Evolutionary conservation across 495 filamentous ascomycete genomes (phyloP).

Genomic region (Hyaloscypha variabilis): DNA sequence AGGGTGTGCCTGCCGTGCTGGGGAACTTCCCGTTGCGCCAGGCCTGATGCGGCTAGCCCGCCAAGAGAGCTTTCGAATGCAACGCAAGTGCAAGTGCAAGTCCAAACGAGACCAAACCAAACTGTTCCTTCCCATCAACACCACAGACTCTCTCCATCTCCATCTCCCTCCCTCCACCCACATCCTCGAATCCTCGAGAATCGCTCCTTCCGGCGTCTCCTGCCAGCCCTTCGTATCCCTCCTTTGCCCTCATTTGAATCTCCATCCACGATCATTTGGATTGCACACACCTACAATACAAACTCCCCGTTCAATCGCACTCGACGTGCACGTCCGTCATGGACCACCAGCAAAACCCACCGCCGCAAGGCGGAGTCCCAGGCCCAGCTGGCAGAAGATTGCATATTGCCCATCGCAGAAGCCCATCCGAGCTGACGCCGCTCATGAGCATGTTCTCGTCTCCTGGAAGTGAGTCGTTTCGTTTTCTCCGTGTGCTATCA

Average conservation of each 20-base stretch:
- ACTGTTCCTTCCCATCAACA: slow-evolving; percentile 32
- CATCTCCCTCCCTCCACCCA: slow-evolving; percentile 28
- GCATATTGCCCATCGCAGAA: slow-evolving; percentile 96
- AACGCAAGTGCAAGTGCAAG: background rate
- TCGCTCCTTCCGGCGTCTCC: slow-evolving; percentile 34
- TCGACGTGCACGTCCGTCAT: slow-evolving; percentile 60
- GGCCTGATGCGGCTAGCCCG: background rate
- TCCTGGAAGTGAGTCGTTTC: slow-evolving; percentile 52
- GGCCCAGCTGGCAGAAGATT: slow-evolving; percentile 88
- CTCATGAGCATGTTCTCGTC: slow-evolving; percentile 88
- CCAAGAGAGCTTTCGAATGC: background rate
- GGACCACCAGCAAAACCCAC: slow-evolving; percentile 80
- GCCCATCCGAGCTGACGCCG: slow-evolving; percentile 96
- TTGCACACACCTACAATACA: slow-evolving; percentile 27
- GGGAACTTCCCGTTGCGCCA: background rate
- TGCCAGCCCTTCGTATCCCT: slow-evolving; percentile 45
- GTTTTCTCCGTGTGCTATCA: slow-evolving; percentile 1
- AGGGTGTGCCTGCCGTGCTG: background rate
- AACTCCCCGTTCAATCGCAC: slow-evolving; percentile 41
- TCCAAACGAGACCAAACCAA: slow-evolving; percentile 2
- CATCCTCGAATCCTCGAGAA: slow-evolving; percentile 41
- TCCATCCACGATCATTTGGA: slow-evolving; percentile 29
- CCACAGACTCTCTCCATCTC: slow-evolving; percentile 3
- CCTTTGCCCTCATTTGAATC: slow-evolving; percentile 48
- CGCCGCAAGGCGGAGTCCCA: slow-evolving; percentile 64